These are phyloP conservation scores for Chalaropsis ovoidea DNA, from an alignment of 2,329 filamentous ascomycete species.

Conservation along the genomic window DNA sequence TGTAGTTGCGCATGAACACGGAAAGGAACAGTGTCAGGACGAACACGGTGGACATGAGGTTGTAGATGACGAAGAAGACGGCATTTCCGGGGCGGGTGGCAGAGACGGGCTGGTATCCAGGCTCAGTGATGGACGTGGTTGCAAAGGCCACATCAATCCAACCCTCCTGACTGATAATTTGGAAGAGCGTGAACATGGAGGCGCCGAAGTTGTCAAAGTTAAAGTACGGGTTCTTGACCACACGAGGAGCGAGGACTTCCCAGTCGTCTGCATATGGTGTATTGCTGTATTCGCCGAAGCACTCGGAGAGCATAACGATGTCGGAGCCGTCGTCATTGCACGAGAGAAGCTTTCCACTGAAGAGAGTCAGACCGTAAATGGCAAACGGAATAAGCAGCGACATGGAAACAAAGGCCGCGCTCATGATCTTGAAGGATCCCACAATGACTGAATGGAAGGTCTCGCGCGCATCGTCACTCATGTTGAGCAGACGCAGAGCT, in stretches of 20 bases:
- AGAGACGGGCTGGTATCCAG: slow-evolving; percentile 59
- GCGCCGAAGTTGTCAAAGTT: slow-evolving; percentile 93
- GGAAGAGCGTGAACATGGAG: slow-evolving; percentile 90
- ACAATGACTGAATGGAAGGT: slow-evolving; percentile 96
- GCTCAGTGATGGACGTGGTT: slow-evolving; percentile 69
- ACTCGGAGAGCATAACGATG: slow-evolving; percentile 56
- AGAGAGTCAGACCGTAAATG: slow-evolving; percentile 88
- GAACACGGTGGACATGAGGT: slow-evolving; percentile 90
- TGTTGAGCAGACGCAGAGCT: slow-evolving; percentile 81
- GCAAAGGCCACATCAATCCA: slow-evolving; percentile 91
- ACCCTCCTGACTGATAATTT: slow-evolving; percentile 96
- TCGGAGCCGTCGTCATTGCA: slow-evolving; percentile 56
- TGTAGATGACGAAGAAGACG: slow-evolving; percentile 92
- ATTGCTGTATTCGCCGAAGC: slow-evolving; percentile 72
- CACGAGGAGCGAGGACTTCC: slow-evolving; percentile 72
- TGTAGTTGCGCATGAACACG: slow-evolving; percentile 99
- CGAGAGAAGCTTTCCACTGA: slow-evolving; percentile 65
- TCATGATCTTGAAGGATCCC: slow-evolving; percentile 87
- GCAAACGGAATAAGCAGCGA: slow-evolving; percentile 93
- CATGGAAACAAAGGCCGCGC: slow-evolving; percentile 86
- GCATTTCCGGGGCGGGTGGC: slow-evolving; percentile 72
- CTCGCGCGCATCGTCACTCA: slow-evolving; percentile 88
- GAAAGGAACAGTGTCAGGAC: slow-evolving; percentile 95
- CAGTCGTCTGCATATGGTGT: slow-evolving; percentile 64
- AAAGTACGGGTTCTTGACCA: slow-evolving; percentile 71